Conservation (phyloP, 371 early-diverging fungal genomes). For the Mucor mucedo region DNA sequence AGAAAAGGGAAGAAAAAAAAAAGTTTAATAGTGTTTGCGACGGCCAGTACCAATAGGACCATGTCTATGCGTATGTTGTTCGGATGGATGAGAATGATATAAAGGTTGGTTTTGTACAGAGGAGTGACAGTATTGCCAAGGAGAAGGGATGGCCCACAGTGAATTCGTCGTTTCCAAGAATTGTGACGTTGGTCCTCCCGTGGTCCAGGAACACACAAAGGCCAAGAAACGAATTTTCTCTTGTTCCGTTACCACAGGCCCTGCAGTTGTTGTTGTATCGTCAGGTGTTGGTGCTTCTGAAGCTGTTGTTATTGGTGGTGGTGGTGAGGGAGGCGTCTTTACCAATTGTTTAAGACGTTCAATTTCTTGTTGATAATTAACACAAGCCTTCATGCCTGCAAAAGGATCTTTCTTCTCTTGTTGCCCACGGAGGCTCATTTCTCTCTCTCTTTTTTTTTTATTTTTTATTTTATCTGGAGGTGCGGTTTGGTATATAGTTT, state of each 20-base stretch:
- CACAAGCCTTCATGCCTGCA: conserved; percentile 53
- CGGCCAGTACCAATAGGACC: conserved; percentile 21
- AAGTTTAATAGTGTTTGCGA: conserved; percentile 8
- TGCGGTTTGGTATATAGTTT: neutral
- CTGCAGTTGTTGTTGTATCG: conserved; percentile 13
- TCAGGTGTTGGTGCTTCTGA: conserved; percentile 23
- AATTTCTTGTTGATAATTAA: conserved; percentile 51
- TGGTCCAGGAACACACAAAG: conserved; percentile 52
- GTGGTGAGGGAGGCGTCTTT: conserved; percentile 6
- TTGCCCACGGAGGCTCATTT: conserved; percentile 1
- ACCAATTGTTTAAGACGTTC: conserved; percentile 52
- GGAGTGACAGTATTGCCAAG: conserved; percentile 30
- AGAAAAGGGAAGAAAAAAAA: neutral
- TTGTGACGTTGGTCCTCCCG: too few relatives aligned
- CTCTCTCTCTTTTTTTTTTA: neutral
- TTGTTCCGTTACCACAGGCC: conserved; percentile 36
- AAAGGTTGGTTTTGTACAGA: conserved; percentile 4
- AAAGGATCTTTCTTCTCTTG: conserved; percentile 37
- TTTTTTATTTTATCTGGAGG: neutral
- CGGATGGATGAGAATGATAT: neutral
- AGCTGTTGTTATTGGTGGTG: conserved; percentile 38
- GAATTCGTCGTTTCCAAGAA: conserved; percentile 1
- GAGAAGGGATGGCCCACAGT: conserved; percentile 44
- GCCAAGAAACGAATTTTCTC: conserved; percentile 50
- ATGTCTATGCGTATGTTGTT: conserved; percentile 1